phyloP scores from a whole-genome alignment of 768 basidiomycete species.

The Tylopilus vinaceipallidus region DNA sequence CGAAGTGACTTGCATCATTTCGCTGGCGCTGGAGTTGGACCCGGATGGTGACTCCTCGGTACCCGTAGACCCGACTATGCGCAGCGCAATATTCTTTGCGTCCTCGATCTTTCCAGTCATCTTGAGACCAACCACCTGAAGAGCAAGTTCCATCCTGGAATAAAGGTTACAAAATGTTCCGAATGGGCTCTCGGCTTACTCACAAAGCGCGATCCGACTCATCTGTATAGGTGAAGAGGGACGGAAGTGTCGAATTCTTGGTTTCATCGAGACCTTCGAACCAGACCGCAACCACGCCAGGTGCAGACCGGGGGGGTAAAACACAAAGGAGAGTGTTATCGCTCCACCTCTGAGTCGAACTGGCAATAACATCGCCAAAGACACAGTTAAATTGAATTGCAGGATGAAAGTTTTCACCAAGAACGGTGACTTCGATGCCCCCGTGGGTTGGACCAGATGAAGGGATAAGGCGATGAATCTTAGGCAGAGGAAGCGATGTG shows the following conservation, averaged over 20 bases:
- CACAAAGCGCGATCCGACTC: slow-evolving; percentile 87
- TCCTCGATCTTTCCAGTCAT: slow-evolving; percentile 96
- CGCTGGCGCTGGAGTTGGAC: slow-evolving; percentile 32
- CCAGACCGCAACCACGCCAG: slow-evolving; percentile 89
- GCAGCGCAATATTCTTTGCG: slow-evolving; percentile 88
- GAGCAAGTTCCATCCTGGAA: slow-evolving; percentile 87
- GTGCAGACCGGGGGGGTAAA: slow-evolving; percentile 74
- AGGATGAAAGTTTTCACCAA: slow-evolving; percentile 88
- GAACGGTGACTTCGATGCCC: slow-evolving; percentile 91
- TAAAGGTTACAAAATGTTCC: slow-evolving; percentile 12
- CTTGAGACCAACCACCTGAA: slow-evolving; percentile 93
- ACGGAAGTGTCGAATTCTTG: slow-evolving; percentile 51
- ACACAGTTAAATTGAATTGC: slow-evolving; percentile 69
- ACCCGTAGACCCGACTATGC: slow-evolving; percentile 80
- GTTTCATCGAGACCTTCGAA: slow-evolving; percentile 73
- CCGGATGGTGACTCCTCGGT: slow-evolving; percentile 42
- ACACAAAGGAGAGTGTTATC: slow-evolving; percentile 91
- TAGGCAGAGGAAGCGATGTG: slow-evolving; percentile 56
- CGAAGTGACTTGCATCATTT: slow-evolving; percentile 55
- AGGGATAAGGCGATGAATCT: slow-evolving; percentile 84
- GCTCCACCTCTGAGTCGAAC: slow-evolving; percentile 87
- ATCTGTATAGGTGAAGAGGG: slow-evolving; percentile 86
- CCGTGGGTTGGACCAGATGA: slow-evolving; percentile 84
- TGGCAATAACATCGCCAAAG: slow-evolving; percentile 82
- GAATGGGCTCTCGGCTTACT: slow-evolving; percentile 33